These are phyloP conservation scores for Raphanus hybrid DNA, from an alignment of 441 rosid species.

Conservation along the genomic window DNA sequence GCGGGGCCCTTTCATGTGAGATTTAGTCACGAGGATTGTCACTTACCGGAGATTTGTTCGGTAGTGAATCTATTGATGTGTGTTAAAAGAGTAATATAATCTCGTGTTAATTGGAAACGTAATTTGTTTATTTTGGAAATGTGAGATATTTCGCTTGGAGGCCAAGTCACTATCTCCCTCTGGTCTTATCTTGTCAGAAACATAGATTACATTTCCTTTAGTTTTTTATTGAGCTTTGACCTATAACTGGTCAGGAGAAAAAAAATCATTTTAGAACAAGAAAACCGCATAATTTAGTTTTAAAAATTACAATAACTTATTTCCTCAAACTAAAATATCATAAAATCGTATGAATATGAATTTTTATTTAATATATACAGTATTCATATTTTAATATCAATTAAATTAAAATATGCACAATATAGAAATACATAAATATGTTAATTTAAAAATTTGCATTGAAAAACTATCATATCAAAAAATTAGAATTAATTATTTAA, in stretches of 20 bases:
- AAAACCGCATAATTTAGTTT: background rate
- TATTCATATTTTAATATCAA: too few relatives aligned
- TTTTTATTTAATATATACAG: too few relatives aligned
- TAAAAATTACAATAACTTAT: background rate
- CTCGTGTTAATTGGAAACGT: background rate
- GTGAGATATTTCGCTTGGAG: constrained; percentile 22
- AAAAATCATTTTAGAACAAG: background rate
- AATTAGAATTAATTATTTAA: too few relatives aligned
- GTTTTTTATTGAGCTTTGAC: constrained; percentile 19
- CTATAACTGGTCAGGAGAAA: background rate
- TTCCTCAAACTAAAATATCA: too few relatives aligned
- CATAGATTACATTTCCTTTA: background rate
- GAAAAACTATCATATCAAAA: too few relatives aligned
- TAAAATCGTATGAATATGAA: too few relatives aligned
- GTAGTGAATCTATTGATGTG: constrained; percentile 1
- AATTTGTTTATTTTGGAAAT: background rate
- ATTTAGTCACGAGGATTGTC: constrained; percentile 34
- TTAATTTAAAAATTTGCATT: too few relatives aligned
- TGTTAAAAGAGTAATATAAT: constrained; percentile 2
- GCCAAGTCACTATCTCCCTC: constrained; percentile 16
- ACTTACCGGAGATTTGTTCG: background rate
- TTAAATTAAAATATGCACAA: too few relatives aligned
- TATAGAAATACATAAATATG: too few relatives aligned
- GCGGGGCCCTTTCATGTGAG: background rate
- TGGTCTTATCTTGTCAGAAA: constrained; percentile 12